A percentile compares a stretch with the other conserved stretches of the same genome.
Conservation (phyloP, 495 filamentous ascomycete species). For the Aspergillus ostianus region DNA sequence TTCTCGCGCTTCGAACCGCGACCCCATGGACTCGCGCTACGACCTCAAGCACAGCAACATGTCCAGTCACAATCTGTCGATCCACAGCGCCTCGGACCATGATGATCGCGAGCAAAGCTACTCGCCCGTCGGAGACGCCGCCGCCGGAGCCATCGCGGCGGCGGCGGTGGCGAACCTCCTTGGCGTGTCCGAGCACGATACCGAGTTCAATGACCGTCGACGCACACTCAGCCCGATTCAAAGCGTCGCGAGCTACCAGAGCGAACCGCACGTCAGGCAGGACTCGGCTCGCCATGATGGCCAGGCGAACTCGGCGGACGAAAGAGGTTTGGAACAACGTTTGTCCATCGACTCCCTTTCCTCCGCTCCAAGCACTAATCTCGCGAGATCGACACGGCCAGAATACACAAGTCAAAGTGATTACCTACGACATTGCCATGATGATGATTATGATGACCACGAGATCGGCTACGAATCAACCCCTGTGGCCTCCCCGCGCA, state of each 20-base stretch:
- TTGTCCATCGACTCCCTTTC: constrained; percentile 52
- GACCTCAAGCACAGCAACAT: constrained; percentile 59
- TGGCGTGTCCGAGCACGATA: constrained; percentile 34
- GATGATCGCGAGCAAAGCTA: constrained; percentile 44
- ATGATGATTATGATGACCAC: constrained; percentile 28
- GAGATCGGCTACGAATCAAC: constrained; percentile 42
- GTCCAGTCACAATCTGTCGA: constrained; percentile 53
- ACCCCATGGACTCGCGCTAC: constrained; percentile 48
- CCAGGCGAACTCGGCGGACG: constrained; percentile 21
- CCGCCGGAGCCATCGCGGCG: constrained; percentile 45
- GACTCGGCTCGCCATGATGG: constrained; percentile 15
- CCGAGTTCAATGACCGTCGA: constrained; percentile 53
- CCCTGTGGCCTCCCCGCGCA: constrained; percentile 27
- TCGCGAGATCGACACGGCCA: constrained; percentile 52
- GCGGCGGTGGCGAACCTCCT: constrained; percentile 46
- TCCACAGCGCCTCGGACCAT: constrained; percentile 51
- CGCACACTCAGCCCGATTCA: constrained; percentile 82
- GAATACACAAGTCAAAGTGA: constrained; percentile 49
- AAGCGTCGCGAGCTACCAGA: constrained; percentile 76
- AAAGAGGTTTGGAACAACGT: constrained; percentile 36
- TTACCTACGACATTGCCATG: constrained; percentile 42
- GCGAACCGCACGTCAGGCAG: constrained; percentile 28
- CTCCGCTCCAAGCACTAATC: constrained; percentile 54
- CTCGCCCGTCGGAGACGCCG: constrained; percentile 46
- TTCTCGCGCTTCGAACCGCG: constrained; percentile 52